Evolutionary conservation across 2,329 filamentous ascomycete genomes (phyloP).

Genomic region (Penicillium griseofulvum): DNA sequence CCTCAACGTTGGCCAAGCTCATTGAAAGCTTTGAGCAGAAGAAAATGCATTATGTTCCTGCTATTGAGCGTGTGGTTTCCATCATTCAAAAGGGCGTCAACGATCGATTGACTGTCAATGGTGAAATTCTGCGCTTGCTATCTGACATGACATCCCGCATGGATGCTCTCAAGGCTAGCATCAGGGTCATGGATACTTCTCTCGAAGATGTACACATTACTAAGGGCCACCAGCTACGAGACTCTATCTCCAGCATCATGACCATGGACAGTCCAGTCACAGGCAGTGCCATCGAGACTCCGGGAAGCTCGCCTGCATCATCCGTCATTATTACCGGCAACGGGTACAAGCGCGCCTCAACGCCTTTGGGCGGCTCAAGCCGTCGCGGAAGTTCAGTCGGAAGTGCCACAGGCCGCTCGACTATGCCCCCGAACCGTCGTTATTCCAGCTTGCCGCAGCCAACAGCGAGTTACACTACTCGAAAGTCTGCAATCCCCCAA

Average conservation of each 20-base stretch:
- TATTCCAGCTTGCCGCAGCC: constrained; percentile 50
- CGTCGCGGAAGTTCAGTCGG: constrained; percentile 48
- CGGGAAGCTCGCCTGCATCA: constrained; percentile 68
- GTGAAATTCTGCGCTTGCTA: constrained; percentile 84
- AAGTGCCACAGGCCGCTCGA: constrained; percentile 40
- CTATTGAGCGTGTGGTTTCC: constrained; percentile 83
- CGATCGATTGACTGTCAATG: constrained; percentile 93
- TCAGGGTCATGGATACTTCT: constrained; percentile 70
- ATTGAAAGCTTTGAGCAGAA: constrained; percentile 94
- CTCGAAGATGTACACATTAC: constrained; percentile 67
- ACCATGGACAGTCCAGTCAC: constrained; percentile 74
- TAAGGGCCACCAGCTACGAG: constrained; percentile 73
- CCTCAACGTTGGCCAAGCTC: constrained; percentile 70
- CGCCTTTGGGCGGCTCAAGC: constrained; percentile 47
- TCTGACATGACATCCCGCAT: constrained; percentile 82
- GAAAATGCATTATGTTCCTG: constrained; percentile 88
- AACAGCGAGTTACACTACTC: constrained; percentile 26
- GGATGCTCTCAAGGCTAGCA: constrained; percentile 71
- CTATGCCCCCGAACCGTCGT: constrained; percentile 43
- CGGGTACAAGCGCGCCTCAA: constrained; percentile 48
- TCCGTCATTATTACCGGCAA: constrained; percentile 59
- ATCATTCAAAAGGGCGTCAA: constrained; percentile 96
- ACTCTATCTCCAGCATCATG: constrained; percentile 89
- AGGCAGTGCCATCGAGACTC: constrained; percentile 68
- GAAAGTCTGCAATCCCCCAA: constrained; percentile 41